Evolutionary conservation across 129 eudicot genomes (phyloP).

Genomic region (Calendula officinalis): DNA sequence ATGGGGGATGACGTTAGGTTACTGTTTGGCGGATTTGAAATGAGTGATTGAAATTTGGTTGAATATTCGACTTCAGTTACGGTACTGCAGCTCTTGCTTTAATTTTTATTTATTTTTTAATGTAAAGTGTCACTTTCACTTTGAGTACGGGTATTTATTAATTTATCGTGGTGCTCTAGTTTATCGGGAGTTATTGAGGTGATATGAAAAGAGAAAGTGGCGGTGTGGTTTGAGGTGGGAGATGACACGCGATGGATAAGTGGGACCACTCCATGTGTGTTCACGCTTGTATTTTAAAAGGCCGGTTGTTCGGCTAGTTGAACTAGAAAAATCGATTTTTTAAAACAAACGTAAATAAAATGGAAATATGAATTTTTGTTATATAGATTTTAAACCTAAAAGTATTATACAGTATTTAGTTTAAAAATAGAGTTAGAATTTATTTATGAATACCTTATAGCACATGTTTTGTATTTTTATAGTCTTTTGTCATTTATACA

Average conservation of each 20-base stretch:
- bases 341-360: too few relatives aligned
- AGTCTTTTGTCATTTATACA: too few relatives aligned
- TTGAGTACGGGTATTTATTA: background rate
- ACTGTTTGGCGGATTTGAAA: conserved; percentile 61
- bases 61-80: conserved; percentile 55
- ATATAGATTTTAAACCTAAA: too few relatives aligned
- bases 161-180: background rate
- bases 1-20: conserved; percentile 27
- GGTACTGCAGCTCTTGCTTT: background rate
- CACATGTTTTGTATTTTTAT: too few relatives aligned
- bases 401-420: too few relatives aligned
- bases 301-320: too few relatives aligned
- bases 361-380: too few relatives aligned
- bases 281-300: background rate
- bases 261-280: background rate
- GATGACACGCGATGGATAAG: conserved; percentile 14
- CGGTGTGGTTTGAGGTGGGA: conserved; percentile 10
- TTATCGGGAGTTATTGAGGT: conserved; percentile 1
- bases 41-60: conserved; percentile 47
- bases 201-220: conserved; percentile 12
- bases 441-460: too few relatives aligned
- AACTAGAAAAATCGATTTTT: too few relatives aligned
- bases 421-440: too few relatives aligned
- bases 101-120: background rate
- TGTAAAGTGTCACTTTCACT: conserved; percentile 20